Evolutionary conservation across 2,329 filamentous ascomycete genomes (phyloP), one percentile per base, ranked within the genome.

Genomic region (Aspergillus awamori): DNA sequence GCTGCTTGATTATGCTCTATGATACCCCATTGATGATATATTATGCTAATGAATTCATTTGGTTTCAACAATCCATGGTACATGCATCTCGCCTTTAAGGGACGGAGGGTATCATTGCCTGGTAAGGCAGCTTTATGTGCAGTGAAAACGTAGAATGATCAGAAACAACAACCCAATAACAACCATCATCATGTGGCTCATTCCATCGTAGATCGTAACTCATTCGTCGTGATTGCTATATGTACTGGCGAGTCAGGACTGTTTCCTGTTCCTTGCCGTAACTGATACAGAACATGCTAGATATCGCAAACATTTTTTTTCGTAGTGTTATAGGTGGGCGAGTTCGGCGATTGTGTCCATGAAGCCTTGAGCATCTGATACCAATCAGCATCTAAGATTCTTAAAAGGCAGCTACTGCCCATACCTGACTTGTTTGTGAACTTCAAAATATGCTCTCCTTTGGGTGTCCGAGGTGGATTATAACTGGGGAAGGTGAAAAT

Each of bases 401-500:
- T 11, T 2, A 2, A 48, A 52, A 8, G 3, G 13, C n/a, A 4
- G 1, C 59, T n/a, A 51, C 1, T 30, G 2, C n/a, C 66, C 68
- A 63, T 59, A 79, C 78, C 76, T 28, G 62, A 58, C 22, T 65
- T 57, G 41, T 63, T 69, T 52, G 63, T 71, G 60, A 82, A 82
- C 11, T 70, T 73, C 26, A 82, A 61, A 20, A 78, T 63, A 65
- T 80, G 76, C 48, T 77, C 74, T 4, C 78, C 79, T 15, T 69
- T 67, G 1, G 62, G 26, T 2, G 71, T 76, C 17, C 67, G 65
- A 30, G 75, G 77, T 10, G 80, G 78, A 15, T 66, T 72, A 68
- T 86, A 88, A 4, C 81, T 78, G 0, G 80, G 70, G 20, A 81
- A 80, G 47, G 74, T 75, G 65, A 87, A 86, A 15, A 86, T 75